Conservation (phyloP, 2,329 filamentous ascomycete species). For the Pseudogymnoascus sp. region DNA sequence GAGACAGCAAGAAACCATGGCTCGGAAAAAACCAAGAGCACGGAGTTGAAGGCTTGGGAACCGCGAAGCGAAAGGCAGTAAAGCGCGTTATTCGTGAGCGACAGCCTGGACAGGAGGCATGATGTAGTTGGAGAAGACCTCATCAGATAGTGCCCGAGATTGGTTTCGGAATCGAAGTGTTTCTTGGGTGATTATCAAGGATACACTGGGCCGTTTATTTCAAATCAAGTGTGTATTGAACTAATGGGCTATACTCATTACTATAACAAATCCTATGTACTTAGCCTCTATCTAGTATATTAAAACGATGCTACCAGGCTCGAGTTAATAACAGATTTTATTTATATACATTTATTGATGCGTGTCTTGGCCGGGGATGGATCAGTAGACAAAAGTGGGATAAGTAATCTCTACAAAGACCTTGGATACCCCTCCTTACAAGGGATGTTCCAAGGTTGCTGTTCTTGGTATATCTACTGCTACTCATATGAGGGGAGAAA, state of each 20-base stretch:
- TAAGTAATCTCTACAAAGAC: neutral
- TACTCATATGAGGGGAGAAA: neutral
- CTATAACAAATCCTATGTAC: neutral
- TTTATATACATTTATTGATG: neutral
- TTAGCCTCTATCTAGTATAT: neutral
- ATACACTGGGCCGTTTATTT: neutral
- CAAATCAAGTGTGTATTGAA: neutral
- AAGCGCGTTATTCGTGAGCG: slow-evolving; percentile 29
- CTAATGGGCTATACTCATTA: neutral
- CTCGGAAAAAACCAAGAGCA: slow-evolving; percentile 76
- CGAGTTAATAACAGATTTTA: neutral
- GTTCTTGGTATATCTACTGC: neutral
- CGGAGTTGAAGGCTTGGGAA: slow-evolving; percentile 73
- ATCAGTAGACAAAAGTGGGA: neutral
- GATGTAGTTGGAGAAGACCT: neutral
- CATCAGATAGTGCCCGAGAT: neutral
- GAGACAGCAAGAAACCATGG: slow-evolving; percentile 93
- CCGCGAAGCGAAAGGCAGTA: slow-evolving; percentile 69
- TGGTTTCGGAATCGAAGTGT: neutral
- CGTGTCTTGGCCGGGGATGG: neutral
- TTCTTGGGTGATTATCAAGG: neutral
- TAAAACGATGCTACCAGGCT: neutral
- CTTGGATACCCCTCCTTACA: too few species aligned
- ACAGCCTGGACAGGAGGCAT: slow-evolving; percentile 5
- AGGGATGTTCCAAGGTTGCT: neutral